phyloP scores from a whole-genome alignment of 1,139 yeast species.

The Kazachstania sp. region DNA sequence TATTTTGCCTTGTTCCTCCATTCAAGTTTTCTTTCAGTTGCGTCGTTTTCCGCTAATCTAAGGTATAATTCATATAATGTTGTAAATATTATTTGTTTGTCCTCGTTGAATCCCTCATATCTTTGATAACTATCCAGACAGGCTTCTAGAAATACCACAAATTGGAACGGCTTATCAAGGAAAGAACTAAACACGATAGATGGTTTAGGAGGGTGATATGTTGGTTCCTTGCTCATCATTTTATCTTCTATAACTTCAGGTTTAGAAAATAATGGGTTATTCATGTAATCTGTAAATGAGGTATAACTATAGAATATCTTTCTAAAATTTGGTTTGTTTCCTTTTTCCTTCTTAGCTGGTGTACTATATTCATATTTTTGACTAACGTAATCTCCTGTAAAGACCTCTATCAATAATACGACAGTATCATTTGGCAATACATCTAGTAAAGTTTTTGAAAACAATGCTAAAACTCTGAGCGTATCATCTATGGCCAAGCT shows the following conservation, averaged over 20 bases:
- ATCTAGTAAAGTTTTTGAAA: conserved; percentile 59
- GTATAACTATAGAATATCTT: conserved; percentile 60
- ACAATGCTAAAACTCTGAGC: conserved; percentile 56
- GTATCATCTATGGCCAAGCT: conserved; percentile 73
- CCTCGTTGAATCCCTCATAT: conserved; percentile 62
- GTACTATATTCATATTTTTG: conserved; percentile 10
- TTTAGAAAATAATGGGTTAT: conserved; percentile 8
- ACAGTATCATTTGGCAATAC: conserved; percentile 75
- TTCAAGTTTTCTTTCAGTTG: conserved; percentile 30
- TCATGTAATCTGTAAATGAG: conserved; percentile 61
- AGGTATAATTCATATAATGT: conserved; percentile 80
- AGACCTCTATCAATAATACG: conserved; percentile 69
- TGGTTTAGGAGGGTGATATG: conserved; percentile 89
- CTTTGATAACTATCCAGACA: conserved; percentile 72
- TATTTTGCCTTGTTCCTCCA: conserved; percentile 64
- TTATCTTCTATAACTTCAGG: background rate
- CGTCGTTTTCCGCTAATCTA: conserved; percentile 43
- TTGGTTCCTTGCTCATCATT: conserved; percentile 38
- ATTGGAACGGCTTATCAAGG: conserved; percentile 74
- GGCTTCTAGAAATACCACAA: conserved; percentile 90
- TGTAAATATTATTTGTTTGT: conserved; percentile 61
- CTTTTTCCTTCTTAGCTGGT: conserved; percentile 1
- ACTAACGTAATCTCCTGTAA: conserved; percentile 75
- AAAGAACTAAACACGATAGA: conserved; percentile 80
- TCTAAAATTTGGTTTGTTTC: conserved; percentile 10